These are phyloP conservation scores for Xylogone sp. DNA, from an alignment of 2,329 filamentous ascomycete species.

Conservation along the genomic window DNA sequence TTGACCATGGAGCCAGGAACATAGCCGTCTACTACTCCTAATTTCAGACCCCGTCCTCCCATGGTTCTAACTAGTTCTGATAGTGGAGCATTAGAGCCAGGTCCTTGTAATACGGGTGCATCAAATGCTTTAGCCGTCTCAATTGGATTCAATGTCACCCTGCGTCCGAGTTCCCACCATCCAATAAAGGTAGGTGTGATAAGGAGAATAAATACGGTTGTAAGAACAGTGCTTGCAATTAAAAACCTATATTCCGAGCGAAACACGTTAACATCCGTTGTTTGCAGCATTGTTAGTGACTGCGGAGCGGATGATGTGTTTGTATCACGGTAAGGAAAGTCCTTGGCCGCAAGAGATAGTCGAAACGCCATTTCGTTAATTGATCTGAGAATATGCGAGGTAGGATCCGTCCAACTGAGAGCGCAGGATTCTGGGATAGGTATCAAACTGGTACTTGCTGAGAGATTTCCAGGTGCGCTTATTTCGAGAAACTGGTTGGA, in stretches of 20 bases:
- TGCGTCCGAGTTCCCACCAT: conserved; percentile 8
- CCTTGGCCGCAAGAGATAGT: conserved; percentile 3
- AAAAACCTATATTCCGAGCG: conserved; percentile 7
- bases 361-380: conserved; percentile 9
- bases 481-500: no score
- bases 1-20: no score
- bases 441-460: no score
- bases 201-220: conserved; percentile 3
- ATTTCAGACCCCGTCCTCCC: neutral
- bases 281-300: conserved; percentile 3
- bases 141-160: conserved; percentile 8
- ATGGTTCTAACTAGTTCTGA: neutral
- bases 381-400: conserved; percentile 7
- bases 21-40: conserved; percentile 4
- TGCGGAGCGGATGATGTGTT: conserved; percentile 3
- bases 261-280: conserved; percentile 5
- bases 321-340: conserved; percentile 4
- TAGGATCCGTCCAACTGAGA: conserved; percentile 9
- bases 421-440: neutral
- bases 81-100: conserved; percentile 7
- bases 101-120: conserved; percentile 7
- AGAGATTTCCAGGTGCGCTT: no score
- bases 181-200: conserved; percentile 9
- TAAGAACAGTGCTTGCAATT: conserved; percentile 4
- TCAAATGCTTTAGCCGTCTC: conserved; percentile 14